Evolutionary conservation across 2,329 filamentous ascomycete species (phyloP).

Genomic region (Xylariaceae sp.): DNA sequence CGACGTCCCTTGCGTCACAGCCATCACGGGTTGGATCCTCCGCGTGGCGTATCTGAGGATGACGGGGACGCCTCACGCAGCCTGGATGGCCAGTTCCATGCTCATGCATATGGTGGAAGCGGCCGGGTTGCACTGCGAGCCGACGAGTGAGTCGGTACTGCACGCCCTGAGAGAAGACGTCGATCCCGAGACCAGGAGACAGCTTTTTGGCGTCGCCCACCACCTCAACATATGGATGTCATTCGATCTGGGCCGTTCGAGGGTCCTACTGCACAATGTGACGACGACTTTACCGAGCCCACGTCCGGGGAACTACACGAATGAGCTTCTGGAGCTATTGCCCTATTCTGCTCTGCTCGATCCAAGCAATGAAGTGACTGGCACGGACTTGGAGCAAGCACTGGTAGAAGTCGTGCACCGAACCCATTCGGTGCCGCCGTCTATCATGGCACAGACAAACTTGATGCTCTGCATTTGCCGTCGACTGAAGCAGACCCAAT

Average conservation of each 20-base stretch:
- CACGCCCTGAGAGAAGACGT: constrained; percentile 23
- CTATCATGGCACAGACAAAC: constrained; percentile 49
- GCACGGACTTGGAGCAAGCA: constrained; percentile 37
- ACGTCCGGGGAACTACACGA: constrained; percentile 36
- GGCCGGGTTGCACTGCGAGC: constrained; percentile 41
- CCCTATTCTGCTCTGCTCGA: constrained; percentile 51
- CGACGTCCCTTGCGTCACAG: constrained; percentile 29
- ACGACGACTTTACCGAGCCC: constrained; percentile 36
- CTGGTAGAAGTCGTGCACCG: constrained; percentile 37
- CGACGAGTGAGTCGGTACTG: constrained; percentile 17
- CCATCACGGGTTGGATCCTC: constrained; percentile 48
- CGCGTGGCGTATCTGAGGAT: constrained; percentile 49
- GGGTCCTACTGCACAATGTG: constrained; percentile 43
- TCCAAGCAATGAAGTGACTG: constrained; percentile 39
- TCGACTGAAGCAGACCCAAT: constrained; percentile 46
- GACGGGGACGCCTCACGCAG: constrained; percentile 47
- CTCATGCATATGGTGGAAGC: constrained; percentile 57
- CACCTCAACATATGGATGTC: constrained; percentile 58
- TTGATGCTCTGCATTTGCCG: constrained; percentile 52
- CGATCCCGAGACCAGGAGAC: constrained; percentile 34
- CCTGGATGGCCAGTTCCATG: constrained; percentile 54
- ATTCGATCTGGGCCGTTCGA: constrained; percentile 52
- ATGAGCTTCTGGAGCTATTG: constrained; percentile 47
- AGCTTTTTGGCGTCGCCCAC: constrained; percentile 47
- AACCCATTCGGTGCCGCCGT: constrained; percentile 35